Evolutionary conservation across 225 moss, liverwort and hornwort species (phyloP).

Genomic region (Straminergon stramineum): DNA sequence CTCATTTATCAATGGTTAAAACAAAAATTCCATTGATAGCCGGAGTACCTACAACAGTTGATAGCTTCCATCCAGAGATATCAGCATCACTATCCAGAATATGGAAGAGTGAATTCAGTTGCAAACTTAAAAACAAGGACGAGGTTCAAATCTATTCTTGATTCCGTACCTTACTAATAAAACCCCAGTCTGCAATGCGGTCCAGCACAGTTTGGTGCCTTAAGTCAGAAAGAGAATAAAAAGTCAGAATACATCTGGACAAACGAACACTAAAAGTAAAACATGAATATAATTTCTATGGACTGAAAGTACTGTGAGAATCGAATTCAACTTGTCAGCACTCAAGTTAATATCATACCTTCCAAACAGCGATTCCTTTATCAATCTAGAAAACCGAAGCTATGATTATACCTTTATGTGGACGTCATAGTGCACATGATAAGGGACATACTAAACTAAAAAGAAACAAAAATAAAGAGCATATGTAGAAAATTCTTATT

Average conservation of each 20-base stretch:
- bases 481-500: not conserved
- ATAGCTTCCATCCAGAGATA: not conserved
- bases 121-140: not conserved
- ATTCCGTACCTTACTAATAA: conserved; percentile 50
- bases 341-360: not conserved
- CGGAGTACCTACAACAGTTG: not conserved
- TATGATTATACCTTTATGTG: not conserved
- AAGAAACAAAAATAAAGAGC: not conserved
- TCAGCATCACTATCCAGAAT: not conserved
- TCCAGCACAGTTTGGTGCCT: conserved; percentile 67
- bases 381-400: not conserved
- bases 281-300: not conserved
- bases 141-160: not conserved
- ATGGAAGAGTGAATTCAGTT: not conserved
- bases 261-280: not conserved
- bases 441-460: not conserved
- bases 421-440: not conserved
- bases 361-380: not conserved
- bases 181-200: conserved; percentile 64
- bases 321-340: not conserved
- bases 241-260: not conserved
- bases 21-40: not conserved
- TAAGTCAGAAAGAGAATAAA: not conserved
- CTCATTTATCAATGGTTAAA: not conserved
- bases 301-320: not conserved